A percentile compares a stretch with the other conserved stretches of the same genome.
Conservation (phyloP, 2,329 filamentous ascomycete species). For the Pezicula rhizophila region DNA sequence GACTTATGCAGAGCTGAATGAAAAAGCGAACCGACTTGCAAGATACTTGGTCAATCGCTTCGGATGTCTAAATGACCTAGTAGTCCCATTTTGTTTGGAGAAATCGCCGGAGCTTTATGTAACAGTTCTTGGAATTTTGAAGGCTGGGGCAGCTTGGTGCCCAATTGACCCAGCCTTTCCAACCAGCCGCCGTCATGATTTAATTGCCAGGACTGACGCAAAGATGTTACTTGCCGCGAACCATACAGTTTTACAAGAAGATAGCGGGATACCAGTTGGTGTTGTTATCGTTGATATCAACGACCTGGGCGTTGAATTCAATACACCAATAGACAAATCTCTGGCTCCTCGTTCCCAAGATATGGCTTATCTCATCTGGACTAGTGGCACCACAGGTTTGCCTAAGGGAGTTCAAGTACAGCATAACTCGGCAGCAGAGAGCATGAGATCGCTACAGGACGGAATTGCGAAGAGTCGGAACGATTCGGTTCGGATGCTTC, state of each 20-base stretch:
- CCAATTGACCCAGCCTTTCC: constrained; percentile 20
- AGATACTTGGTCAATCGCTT: constrained; percentile 45
- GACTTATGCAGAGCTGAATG: constrained; percentile 65
- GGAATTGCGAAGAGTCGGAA: constrained; percentile 67
- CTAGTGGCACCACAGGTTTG: constrained; percentile 17
- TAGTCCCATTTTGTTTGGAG: constrained; percentile 16
- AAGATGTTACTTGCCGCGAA: constrained; percentile 20
- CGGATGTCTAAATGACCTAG: constrained; percentile 44
- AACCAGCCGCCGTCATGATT: constrained; percentile 7
- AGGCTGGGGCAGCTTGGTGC: constrained; percentile 20
- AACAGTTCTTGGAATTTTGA: constrained; percentile 15
- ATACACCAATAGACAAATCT: constrained; percentile 11
- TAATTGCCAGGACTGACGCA: constrained; percentile 44
- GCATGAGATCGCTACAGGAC: constrained; percentile 74
- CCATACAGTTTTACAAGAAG: neutral
- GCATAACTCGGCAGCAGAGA: constrained; percentile 78
- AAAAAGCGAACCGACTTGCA: constrained; percentile 66
- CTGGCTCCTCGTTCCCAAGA: neutral
- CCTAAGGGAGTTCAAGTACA: constrained; percentile 61
- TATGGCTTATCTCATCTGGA: constrained; percentile 10
- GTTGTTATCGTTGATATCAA: neutral
- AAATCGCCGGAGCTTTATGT: constrained; percentile 16
- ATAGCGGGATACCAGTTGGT: neutral
- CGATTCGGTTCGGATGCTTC: constrained; percentile 84
- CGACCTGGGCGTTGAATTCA: neutral